Conservation (phyloP, 345 rosid species). For the Gynandropsis gynandra region DNA sequence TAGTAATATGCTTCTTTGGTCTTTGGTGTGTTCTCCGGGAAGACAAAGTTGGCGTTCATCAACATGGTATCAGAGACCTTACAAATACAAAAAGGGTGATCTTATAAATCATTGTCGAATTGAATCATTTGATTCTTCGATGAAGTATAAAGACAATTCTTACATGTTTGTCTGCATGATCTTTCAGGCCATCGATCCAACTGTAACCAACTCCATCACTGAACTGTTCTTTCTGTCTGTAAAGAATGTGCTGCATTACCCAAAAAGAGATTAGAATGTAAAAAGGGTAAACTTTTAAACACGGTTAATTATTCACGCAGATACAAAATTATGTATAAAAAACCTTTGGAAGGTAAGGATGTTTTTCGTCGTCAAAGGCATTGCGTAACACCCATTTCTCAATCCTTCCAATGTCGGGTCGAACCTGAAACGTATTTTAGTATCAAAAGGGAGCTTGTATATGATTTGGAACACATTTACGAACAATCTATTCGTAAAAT, state of each 20-base stretch:
- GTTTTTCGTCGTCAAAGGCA: slow-evolving; percentile 70
- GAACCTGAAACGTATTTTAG: slow-evolving; percentile 37
- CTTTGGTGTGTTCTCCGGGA: slow-evolving; percentile 73
- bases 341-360: slow-evolving; percentile 81
- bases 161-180: slow-evolving; percentile 42
- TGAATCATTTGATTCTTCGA: too few relatives aligned
- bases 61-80: slow-evolving; percentile 76
- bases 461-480: slow-evolving; percentile 62
- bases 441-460: slow-evolving; percentile 73
- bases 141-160: too few relatives aligned
- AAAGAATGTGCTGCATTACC: too few relatives aligned
- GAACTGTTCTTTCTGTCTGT: slow-evolving; percentile 86
- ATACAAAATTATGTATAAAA: slow-evolving; percentile 1
- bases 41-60: slow-evolving; percentile 62
- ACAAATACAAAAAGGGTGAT: slow-evolving; percentile 9
- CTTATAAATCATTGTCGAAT: too few relatives aligned
- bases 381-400: slow-evolving; percentile 85
- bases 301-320: slow-evolving; percentile 15
- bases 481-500: too few relatives aligned
- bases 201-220: slow-evolving; percentile 38
- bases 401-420: slow-evolving; percentile 65
- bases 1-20: slow-evolving; percentile 82
- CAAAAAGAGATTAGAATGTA: slow-evolving; percentile 17
- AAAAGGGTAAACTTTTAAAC: slow-evolving; percentile 33
- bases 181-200: slow-evolving; percentile 72